A percentile compares a stretch with the other conserved stretches of the same genome.
phyloP scores from a whole-genome alignment of 345 rosid genomes.

The Murraya koenigii region DNA sequence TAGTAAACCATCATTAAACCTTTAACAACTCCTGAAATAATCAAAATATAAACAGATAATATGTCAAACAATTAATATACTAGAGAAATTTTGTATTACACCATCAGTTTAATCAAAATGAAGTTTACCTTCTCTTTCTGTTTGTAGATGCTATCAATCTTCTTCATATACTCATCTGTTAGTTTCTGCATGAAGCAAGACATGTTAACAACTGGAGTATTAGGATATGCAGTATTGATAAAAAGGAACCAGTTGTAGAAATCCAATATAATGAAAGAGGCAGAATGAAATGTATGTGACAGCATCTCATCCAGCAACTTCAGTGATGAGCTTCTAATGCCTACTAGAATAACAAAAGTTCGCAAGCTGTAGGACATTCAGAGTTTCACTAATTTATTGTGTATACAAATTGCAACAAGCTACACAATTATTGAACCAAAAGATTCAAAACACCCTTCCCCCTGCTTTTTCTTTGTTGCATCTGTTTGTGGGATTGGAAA shows the following conservation, averaged over 20 bases:
- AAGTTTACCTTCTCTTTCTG: conserved; percentile 87
- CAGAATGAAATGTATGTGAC: background rate
- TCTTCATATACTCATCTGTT: conserved; percentile 85
- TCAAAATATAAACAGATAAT: background rate
- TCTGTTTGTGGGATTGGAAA: background rate
- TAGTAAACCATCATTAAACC: conserved; percentile 26
- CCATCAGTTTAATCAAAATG: background rate
- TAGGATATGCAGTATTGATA: background rate
- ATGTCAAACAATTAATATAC: background rate
- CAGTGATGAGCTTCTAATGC: background rate
- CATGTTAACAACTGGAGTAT: background rate
- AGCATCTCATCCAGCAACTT: background rate
- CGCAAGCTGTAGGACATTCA: background rate
- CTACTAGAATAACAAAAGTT: background rate
- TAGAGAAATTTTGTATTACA: background rate
- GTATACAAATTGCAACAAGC: background rate
- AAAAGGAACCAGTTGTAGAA: background rate
- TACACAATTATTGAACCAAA: background rate
- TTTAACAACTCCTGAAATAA: conserved; percentile 46
- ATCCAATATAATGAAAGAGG: too few species aligned
- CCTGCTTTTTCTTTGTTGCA: background rate
- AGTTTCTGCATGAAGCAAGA: conserved; percentile 60
- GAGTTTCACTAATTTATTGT: background rate
- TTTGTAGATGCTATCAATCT: conserved; percentile 68
- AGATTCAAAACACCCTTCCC: background rate